phyloP scores from a whole-genome alignment of 345 rosid genomes.

The Pistacia atlantica region DNA sequence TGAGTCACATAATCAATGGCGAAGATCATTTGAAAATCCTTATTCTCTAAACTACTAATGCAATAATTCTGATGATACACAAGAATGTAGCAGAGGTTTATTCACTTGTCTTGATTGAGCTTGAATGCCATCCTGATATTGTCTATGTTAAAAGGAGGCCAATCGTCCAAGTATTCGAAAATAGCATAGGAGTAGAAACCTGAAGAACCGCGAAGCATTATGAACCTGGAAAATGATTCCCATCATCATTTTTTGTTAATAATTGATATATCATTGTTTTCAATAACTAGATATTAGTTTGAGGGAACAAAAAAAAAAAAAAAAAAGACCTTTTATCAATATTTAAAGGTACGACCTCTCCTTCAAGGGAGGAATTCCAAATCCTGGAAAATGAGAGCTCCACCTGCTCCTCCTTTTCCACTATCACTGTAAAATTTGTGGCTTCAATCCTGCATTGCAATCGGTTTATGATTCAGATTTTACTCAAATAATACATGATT shows the following conservation, averaged over 20 bases:
- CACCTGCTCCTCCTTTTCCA: conserved; percentile 50
- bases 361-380: conserved; percentile 56
- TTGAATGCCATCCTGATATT: conserved; percentile 77
- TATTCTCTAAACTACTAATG: neutral
- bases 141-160: conserved; percentile 83
- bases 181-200: conserved; percentile 87
- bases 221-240: conserved; percentile 49
- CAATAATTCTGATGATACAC: neutral
- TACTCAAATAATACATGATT: neutral
- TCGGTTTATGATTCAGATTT: neutral
- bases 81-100: conserved; percentile 9
- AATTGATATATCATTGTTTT: neutral
- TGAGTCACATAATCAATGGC: neutral
- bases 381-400: conserved; percentile 63
- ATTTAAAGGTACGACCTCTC: conserved; percentile 51
- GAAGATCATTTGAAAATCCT: neutral
- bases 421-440: conserved; percentile 42
- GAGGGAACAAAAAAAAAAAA: too few relatives aligned
- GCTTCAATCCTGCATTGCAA: conserved; percentile 39
- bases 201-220: conserved; percentile 69
- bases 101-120: conserved; percentile 74
- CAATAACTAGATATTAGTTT: neutral
- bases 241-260: neutral
- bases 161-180: conserved; percentile 67
- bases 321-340: conserved; percentile 60